Percentiles rank a stretch among this genome's conserved stretches.
Evolutionary conservation across 805 yeast genomes (phyloP).

Genomic region (Yamadazyma nakazawae): DNA sequence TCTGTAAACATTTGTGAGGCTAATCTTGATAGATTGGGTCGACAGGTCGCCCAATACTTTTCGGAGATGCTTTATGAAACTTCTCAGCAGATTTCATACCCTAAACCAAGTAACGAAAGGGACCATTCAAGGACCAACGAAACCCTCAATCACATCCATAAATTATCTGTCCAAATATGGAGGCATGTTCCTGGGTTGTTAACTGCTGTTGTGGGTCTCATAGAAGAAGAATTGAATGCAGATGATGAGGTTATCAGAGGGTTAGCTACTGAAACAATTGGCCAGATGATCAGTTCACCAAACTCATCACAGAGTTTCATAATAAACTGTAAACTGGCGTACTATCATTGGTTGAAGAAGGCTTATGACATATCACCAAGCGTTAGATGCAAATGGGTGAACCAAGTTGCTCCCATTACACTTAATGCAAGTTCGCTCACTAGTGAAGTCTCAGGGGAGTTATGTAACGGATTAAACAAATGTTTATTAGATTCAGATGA

Average conservation of each 20-base stretch:
- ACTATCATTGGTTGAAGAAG: slow-evolving; percentile 71
- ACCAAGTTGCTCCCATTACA: slow-evolving; percentile 50
- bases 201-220: slow-evolving; percentile 69
- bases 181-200: slow-evolving; percentile 70
- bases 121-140: slow-evolving; percentile 21
- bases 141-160: slow-evolving; percentile 60
- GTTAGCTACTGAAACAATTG: slow-evolving; percentile 71
- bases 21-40: slow-evolving; percentile 69
- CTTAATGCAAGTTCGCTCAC: slow-evolving; percentile 24
- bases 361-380: slow-evolving; percentile 61
- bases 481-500: slow-evolving; percentile 76
- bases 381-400: slow-evolving; percentile 72
- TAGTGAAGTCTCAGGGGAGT: slow-evolving; percentile 41
- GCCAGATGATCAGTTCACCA: slow-evolving; percentile 48
- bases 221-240: slow-evolving; percentile 77
- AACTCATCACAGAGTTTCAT: slow-evolving; percentile 38
- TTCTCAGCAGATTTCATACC: slow-evolving; percentile 22
- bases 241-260: slow-evolving; percentile 60
- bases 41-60: slow-evolving; percentile 73
- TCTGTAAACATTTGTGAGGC: slow-evolving; percentile 65
- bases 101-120: slow-evolving; percentile 16
- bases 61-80: slow-evolving; percentile 69
- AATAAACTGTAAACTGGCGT: slow-evolving; percentile 55
- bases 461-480: slow-evolving; percentile 54
- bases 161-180: slow-evolving; percentile 68